Conservation (phyloP, 306 rosid species). For the Quercus dentata region DNA sequence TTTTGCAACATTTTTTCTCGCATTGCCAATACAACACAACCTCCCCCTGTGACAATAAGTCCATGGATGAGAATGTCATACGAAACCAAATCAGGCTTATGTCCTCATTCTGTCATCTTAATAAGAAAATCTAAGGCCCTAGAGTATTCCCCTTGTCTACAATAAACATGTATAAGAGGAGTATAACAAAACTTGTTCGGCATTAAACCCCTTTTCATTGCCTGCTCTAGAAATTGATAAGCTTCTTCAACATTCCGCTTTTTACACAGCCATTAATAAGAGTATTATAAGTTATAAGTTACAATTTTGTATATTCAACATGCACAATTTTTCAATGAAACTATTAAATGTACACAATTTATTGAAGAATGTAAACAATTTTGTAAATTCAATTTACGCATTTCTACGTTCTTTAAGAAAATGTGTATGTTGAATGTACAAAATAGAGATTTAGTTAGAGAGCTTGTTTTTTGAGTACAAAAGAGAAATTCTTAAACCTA, state of each 20-base stretch:
- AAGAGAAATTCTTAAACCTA: too few species aligned
- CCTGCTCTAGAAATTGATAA: conserved; percentile 45
- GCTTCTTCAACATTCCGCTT: conserved; percentile 62
- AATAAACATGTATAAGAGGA: conserved; percentile 60
- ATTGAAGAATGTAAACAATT: too few species aligned
- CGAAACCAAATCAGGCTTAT: conserved; percentile 60
- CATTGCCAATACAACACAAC: conserved; percentile 55
- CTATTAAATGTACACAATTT: too few species aligned
- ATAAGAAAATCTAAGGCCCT: conserved; percentile 61
- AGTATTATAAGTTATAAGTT: conserved; percentile 61
- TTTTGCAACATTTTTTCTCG: conserved; percentile 61
- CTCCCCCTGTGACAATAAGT: conserved; percentile 52
- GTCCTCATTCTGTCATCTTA: conserved; percentile 59
- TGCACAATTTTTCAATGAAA: too few species aligned
- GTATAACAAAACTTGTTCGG: conserved; percentile 61
- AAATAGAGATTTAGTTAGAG: too few species aligned
- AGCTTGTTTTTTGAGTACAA: too few species aligned
- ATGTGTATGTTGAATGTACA: too few species aligned
- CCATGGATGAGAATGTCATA: conserved; percentile 82
- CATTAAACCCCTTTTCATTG: conserved; percentile 36
- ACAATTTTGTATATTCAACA: conserved; percentile 13
- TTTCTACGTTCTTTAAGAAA: too few species aligned
- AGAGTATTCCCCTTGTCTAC: conserved; percentile 54
- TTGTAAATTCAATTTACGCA: too few species aligned
- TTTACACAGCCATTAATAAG: conserved; percentile 52